Base-by-base conservation (phyloP, 192 early-diverging fungal species). In the Backusella psychrophila region DNA sequence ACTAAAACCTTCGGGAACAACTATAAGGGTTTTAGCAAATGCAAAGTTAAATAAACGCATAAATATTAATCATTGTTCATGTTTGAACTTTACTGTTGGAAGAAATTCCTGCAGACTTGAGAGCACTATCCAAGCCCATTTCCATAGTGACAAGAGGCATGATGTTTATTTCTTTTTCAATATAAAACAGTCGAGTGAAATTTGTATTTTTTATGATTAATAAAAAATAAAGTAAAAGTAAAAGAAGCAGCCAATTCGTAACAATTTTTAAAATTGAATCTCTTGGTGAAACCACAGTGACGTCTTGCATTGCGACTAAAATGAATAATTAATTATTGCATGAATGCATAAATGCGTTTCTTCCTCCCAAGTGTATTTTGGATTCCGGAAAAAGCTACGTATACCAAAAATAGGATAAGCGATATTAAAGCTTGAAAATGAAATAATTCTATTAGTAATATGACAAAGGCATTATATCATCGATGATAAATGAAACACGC, bases 131-230 rank as follows among this genome's bases (percentile, higher is more conserved):
- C 7, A 82, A 78, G 29, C 76, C 76, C 75, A 80, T 76, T 14
- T 76, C 70, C 35, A 76, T 67, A 70, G 83, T 86, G 17, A 84
- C 49, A 66, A 88, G 85, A 66, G 85, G 85, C 87, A 88, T 88
- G 12, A 35, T 83, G 69, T 17, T 19, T 33, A 75, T 42, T 14
- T 31, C 14, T 17, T 7, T 11, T 49, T 49, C 4, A 44, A 52
- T 17, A 52, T 21, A 42, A 66, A 39, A 11, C 9, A 39, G 38
- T 39, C 38, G 9, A 39, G 14, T 44, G 14, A 17, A 44, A 3
- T 44, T 14, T 17, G 4, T 44, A 17, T 44, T 14, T 44, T 44
- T 44, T 44, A 33, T 33, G 33, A 33, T 17, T 15, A 19, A 2
- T 21, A 68, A 68, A 36, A 31, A 68, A 34, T 34, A 33, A 68